Evolutionary conservation across 164 flowering plant species (phyloP).

Genomic region (Santalum album): DNA sequence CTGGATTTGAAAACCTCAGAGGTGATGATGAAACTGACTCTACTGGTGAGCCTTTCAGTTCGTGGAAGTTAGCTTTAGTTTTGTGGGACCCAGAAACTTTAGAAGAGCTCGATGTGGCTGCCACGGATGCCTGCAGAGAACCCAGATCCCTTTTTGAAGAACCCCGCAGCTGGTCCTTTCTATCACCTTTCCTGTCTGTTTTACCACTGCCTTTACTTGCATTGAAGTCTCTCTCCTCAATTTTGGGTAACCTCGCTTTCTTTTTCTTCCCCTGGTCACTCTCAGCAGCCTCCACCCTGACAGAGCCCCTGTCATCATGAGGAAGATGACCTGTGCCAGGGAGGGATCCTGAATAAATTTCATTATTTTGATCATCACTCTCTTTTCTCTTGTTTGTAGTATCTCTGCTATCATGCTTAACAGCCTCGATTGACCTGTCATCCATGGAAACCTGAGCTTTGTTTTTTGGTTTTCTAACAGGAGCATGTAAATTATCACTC

Average conservation of each 20-base stretch:
- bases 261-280: conserved; percentile 29
- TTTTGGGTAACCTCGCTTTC: conserved; percentile 33
- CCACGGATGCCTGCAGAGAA: conserved; percentile 35
- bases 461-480: conserved; percentile 16
- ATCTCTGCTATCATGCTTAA: conserved; percentile 15
- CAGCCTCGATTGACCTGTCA: conserved; percentile 15
- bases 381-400: conserved; percentile 37
- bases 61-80: conserved; percentile 45
- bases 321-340: conserved; percentile 13
- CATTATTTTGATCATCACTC: conserved; percentile 17
- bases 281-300: conserved; percentile 22
- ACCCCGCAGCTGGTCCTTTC: conserved; percentile 22
- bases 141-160: conserved; percentile 42
- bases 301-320: conserved; percentile 14
- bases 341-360: conserved; percentile 11
- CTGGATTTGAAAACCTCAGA: conserved; percentile 42
- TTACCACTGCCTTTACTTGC: conserved; percentile 12
- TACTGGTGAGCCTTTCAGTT: conserved; percentile 77
- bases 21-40: conserved; percentile 98
- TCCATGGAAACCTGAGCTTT: conserved; percentile 14
- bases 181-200: conserved; percentile 17
- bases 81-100: conserved; percentile 75
- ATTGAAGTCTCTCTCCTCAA: conserved; percentile 29
- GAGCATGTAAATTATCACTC: conserved; percentile 10
- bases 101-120: conserved; percentile 90